Evolutionary conservation across 2,329 filamentous ascomycete genomes (phyloP).

Genomic region (Nothophoma quercina): DNA sequence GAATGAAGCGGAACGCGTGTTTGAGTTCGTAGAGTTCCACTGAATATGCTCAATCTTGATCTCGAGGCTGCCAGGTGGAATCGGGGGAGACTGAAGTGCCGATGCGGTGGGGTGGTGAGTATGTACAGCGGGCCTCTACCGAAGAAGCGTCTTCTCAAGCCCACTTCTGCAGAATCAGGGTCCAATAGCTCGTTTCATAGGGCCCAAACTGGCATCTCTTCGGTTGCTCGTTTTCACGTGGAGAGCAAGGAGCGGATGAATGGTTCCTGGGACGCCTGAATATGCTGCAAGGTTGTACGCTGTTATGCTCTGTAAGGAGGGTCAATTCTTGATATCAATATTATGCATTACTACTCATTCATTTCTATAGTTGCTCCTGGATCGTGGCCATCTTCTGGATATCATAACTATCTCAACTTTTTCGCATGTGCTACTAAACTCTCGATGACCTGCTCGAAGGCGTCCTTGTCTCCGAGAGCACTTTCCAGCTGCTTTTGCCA

Average conservation of each 20-base stretch:
- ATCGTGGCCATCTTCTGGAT: too few species aligned
- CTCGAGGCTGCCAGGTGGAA: background rate
- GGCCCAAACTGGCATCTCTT: background rate
- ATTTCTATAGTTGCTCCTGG: too few species aligned
- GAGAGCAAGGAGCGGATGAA: slow-evolving; percentile 5
- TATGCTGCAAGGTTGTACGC: background rate
- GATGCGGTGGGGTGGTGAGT: slow-evolving; percentile 6
- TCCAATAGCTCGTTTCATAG: slow-evolving; percentile 18
- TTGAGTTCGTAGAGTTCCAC: background rate
- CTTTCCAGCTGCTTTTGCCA: slow-evolving; percentile 89
- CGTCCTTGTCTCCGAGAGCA: slow-evolving; percentile 87
- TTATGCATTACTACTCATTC: slow-evolving; percentile 47
- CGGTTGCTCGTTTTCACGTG: slow-evolving; percentile 9
- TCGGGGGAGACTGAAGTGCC: background rate
- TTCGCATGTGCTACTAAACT: slow-evolving; percentile 92
- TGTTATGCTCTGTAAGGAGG: background rate
- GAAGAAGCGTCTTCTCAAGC: slow-evolving; percentile 5
- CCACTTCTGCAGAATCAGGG: slow-evolving; percentile 8
- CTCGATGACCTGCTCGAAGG: slow-evolving; percentile 96
- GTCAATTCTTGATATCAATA: background rate
- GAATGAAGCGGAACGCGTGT: background rate
- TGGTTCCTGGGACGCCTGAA: slow-evolving; percentile 7
- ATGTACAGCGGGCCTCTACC: slow-evolving; percentile 9
- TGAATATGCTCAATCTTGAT: background rate
- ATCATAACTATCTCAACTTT: slow-evolving; percentile 76